Evolutionary conservation across 371 early-diverging fungal species (phyloP).

Genomic region (Mucor indicus): DNA sequence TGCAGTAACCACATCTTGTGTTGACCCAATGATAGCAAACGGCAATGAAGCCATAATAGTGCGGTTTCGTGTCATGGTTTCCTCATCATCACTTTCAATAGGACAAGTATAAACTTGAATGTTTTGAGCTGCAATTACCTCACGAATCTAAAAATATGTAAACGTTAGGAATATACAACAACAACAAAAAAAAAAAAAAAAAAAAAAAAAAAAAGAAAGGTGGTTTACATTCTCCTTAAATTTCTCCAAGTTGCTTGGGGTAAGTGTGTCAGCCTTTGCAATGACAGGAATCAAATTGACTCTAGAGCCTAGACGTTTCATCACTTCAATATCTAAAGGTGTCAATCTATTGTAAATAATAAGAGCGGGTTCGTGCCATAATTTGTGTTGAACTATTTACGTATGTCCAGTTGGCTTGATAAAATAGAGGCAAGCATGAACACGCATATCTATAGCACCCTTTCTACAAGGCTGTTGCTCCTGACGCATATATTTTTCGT

Average conservation of each 20-base stretch:
- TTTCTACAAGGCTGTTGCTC: constrained; percentile 76
- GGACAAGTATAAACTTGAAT: constrained; percentile 80
- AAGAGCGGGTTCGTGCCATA: too few relatives aligned
- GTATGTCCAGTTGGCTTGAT: constrained; percentile 90
- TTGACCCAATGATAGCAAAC: constrained; percentile 93
- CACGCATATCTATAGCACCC: constrained; percentile 85
- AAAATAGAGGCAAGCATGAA: constrained; percentile 87
- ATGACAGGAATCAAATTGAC: constrained; percentile 92
- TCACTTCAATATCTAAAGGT: constrained; percentile 83
- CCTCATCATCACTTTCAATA: constrained; percentile 86
- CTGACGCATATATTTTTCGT: constrained; percentile 88
- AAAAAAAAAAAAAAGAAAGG: constrained; percentile 45
- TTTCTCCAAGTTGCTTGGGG: constrained; percentile 72
- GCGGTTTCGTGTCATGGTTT: constrained; percentile 71
- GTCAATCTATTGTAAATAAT: constrained; percentile 75
- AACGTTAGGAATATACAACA: neutral
- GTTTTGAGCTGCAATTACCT: constrained; percentile 73
- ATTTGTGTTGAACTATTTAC: constrained; percentile 39
- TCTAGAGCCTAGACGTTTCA: constrained; percentile 82
- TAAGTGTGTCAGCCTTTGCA: constrained; percentile 92
- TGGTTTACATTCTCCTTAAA: constrained; percentile 76
- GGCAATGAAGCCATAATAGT: constrained; percentile 91
- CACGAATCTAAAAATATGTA: constrained; percentile 57
- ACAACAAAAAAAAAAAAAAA: constrained; percentile 4
- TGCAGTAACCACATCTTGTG: constrained; percentile 73